Evolutionary conservation across 768 basidiomycete species (phyloP).

Genomic region (Agaricus sinodeliciosus): DNA sequence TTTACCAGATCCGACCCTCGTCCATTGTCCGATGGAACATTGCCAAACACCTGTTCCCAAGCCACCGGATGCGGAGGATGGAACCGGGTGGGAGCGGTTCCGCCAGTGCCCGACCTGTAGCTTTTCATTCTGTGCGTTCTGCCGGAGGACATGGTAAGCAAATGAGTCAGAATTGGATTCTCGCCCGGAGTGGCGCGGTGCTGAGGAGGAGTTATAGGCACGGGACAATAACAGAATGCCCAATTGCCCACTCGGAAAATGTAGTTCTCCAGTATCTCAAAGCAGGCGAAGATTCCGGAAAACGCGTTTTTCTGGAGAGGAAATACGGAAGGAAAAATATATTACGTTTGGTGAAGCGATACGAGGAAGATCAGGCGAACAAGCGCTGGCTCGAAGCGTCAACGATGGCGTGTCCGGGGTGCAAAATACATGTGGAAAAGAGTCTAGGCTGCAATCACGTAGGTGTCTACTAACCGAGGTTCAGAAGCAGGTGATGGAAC

Average conservation of each 20-base stretch:
- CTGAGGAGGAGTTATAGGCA: slow-evolving; percentile 46
- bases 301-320: slow-evolving; percentile 47
- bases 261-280: slow-evolving; percentile 64
- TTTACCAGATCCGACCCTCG: slow-evolving; percentile 61
- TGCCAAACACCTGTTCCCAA: slow-evolving; percentile 79
- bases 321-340: slow-evolving; percentile 61
- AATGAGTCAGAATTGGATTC: background rate
- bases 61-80: slow-evolving; percentile 42
- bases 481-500: slow-evolving; percentile 10
- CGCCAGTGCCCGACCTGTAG: slow-evolving; percentile 65
- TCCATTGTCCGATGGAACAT: slow-evolving; percentile 72
- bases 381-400: slow-evolving; percentile 62
- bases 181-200: background rate
- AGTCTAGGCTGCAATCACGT: slow-evolving; percentile 85
- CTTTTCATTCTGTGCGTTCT: slow-evolving; percentile 81
- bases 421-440: slow-evolving; percentile 69
- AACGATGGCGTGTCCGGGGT: slow-evolving; percentile 71
- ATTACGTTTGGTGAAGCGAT: slow-evolving; percentile 48
- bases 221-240: slow-evolving; percentile 68
- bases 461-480: slow-evolving; percentile 20
- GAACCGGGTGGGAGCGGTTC: slow-evolving; percentile 64
- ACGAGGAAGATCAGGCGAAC: slow-evolving; percentile 72
- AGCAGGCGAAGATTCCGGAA: slow-evolving; percentile 42
- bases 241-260: slow-evolving; percentile 57
- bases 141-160: slow-evolving; percentile 69